These are phyloP conservation scores for Dittrichia graveolens DNA, from an alignment of 129 eudicot species.

Conservation along the genomic window DNA sequence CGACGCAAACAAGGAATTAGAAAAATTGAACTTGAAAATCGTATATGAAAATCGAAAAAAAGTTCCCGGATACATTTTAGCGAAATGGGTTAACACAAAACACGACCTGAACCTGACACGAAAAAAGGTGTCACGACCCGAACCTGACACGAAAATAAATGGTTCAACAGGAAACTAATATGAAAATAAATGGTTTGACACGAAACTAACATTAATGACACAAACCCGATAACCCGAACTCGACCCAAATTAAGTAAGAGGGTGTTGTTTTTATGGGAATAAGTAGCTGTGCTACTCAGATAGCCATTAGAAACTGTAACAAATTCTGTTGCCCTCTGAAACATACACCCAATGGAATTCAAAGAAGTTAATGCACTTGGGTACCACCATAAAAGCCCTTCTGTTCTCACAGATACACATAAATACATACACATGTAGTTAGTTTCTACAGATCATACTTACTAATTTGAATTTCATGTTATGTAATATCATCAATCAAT, in stretches of 20 bases:
- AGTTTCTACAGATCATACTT: no score
- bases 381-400: conserved; percentile 30
- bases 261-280: conserved; percentile 11
- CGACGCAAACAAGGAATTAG: no score
- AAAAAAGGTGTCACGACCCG: no score
- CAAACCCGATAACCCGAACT: no score
- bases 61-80: no score
- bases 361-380: conserved; percentile 44
- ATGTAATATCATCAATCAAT: no score
- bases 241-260: not conserved
- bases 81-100: no score
- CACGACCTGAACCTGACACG: no score
- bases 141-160: not conserved
- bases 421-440: not conserved
- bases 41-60: no score
- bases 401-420: conserved; percentile 12
- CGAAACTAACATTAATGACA: no score
- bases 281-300: conserved; percentile 27
- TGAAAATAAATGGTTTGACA: not conserved
- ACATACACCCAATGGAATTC: conserved; percentile 32
- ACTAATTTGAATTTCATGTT: no score
- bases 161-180: not conserved
- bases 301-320: conserved; percentile 22
- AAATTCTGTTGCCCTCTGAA: conserved; percentile 34
- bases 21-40: no score